These are phyloP conservation scores for Cryphonectria parasitica DNA, from an alignment of 2,329 filamentous ascomycete species.

Conservation along the genomic window DNA sequence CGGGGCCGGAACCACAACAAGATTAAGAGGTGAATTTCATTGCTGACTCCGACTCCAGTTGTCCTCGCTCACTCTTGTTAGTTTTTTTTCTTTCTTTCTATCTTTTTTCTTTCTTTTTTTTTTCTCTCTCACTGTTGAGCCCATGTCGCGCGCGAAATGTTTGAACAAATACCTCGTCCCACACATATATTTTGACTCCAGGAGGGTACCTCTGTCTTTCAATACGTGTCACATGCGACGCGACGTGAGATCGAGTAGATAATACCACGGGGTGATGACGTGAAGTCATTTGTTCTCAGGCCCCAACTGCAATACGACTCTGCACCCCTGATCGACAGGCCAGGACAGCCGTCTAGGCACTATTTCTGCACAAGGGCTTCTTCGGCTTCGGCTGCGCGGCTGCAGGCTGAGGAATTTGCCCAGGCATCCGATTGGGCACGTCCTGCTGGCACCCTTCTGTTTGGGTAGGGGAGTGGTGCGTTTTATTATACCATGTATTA, in stretches of 20 bases:
- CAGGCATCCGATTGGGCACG: slow-evolving; percentile 18
- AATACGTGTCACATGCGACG: not conserved
- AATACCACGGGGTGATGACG: not conserved
- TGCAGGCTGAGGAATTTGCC: slow-evolving; percentile 22
- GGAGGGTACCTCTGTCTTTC: not conserved
- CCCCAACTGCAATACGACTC: slow-evolving; percentile 15
- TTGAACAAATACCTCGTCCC: not conserved
- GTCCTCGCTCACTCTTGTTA: not conserved
- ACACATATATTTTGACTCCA: not conserved
- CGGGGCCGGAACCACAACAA: not conserved
- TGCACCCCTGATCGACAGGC: slow-evolving; percentile 23
- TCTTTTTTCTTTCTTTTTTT: no score
- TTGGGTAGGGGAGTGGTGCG: not conserved
- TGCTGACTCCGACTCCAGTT: not conserved
- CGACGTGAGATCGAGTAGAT: not conserved
- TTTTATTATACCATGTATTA: not conserved
- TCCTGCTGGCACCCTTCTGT: not conserved
- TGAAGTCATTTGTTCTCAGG: slow-evolving; percentile 2
- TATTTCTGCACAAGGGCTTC: not conserved
- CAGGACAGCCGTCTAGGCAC: slow-evolving; percentile 19
- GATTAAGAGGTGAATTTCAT: not conserved
- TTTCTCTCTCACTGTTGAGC: no score
- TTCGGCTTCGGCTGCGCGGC: not conserved
- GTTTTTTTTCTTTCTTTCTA: no score
- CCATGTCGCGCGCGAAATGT: not conserved